Evolutionary conservation across 495 filamentous ascomycete genomes (phyloP), one percentile per base, ranked within the genome.

Genomic region (Penicillium cataractarum): DNA sequence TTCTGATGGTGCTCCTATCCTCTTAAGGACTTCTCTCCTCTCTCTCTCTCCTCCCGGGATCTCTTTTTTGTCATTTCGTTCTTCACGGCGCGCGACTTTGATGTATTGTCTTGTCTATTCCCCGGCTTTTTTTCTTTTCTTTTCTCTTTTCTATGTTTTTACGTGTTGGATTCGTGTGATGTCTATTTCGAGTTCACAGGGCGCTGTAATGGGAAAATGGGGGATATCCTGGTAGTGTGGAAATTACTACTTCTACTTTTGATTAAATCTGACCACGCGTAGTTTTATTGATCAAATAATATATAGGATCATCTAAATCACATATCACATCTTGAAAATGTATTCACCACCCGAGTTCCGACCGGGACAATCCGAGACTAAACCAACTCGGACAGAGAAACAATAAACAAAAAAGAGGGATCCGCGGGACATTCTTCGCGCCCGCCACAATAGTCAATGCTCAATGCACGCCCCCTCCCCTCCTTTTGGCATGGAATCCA

Each of bases 141-240:
- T 60, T 59, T 66, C 62, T 62, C 26, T 57, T 48, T 64, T 58
- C 49, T 65, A 65, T 56, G 63, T 50, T 57, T 59, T 42, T 59
- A 37, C 57, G n/a, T 42, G 54, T 29, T 42, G 33, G 54, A 56
- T 50, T 50, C 42, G 49, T 53, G 61, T 55, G 29, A 64, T 55
- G 55, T 63, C 62, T 57, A 55, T 61, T 65, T 76, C 66, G 58
- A 74, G 55, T 74, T 76, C 61, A 67, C 70, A 72, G 73, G 77
- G 77, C 77, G 77, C 77, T 78, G 71, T 78, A 78, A 80, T 76
- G 74, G 77, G 74, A 74, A 76, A 78, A 77, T 71, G 64, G 73
- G 73, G 58, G 67, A 74, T 74, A 71, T 75, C 69, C 72, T 71
- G 71, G 70, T 74, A 79, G 71, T 76, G 65, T 60, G 70, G 69